These are phyloP conservation scores for Chaetomiaceae sp. DNA, from an alignment of 2,329 filamentous ascomycete species.

Conservation along the genomic window DNA sequence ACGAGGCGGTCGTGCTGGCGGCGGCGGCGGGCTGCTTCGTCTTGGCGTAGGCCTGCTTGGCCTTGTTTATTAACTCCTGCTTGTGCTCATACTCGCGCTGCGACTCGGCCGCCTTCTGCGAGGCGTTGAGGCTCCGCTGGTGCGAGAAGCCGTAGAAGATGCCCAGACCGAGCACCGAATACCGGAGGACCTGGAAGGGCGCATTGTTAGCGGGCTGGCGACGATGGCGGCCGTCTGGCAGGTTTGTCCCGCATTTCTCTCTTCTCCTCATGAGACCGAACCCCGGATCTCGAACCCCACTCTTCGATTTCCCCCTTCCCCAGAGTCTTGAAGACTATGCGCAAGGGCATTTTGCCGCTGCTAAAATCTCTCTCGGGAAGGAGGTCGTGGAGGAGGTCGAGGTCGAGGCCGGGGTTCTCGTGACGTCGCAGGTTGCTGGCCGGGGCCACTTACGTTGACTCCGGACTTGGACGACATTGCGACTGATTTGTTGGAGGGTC, in stretches of 20 bases:
- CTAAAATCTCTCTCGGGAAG: too few relatives aligned
- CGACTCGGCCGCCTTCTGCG: conserved; percentile 64
- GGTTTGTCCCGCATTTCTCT: conserved; percentile 1
- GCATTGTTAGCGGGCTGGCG: conserved; percentile 1
- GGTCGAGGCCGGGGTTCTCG: not conserved
- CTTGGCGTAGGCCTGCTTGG: conserved; percentile 85
- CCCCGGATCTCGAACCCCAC: not conserved
- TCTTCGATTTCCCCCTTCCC: not conserved
- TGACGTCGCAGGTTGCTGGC: not conserved
- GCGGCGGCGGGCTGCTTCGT: conserved; percentile 52
- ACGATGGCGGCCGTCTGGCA: not conserved
- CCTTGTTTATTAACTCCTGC: conserved; percentile 84
- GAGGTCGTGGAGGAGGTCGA: not conserved
- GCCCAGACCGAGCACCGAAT: conserved; percentile 86
- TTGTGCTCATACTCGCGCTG: conserved; percentile 87
- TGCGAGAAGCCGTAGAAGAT: conserved; percentile 95
- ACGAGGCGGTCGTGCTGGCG: conserved; percentile 29
- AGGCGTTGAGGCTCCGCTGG: conserved; percentile 72
- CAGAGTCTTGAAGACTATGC: not conserved
- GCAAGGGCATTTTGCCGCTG: not conserved
- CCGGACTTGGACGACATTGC: conserved; percentile 31
- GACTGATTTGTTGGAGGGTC: conserved; percentile 10
- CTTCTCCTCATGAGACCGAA: not conserved
- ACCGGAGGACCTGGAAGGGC: conserved; percentile 82
- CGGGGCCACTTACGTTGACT: conserved; percentile 31